Conservation (phyloP, 305 asterid species). For the Solanum hybrid region DNA sequence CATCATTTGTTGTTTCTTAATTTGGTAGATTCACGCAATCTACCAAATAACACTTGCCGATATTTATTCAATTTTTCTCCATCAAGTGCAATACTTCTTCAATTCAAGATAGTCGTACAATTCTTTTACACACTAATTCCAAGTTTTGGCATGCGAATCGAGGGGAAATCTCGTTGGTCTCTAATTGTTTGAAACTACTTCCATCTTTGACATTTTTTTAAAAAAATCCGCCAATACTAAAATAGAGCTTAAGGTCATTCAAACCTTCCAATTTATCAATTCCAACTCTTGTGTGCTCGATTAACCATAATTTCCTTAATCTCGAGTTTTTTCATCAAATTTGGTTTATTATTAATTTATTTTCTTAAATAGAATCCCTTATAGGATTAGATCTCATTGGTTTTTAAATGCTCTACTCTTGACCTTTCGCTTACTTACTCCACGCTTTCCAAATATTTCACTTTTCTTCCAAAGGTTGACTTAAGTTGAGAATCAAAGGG, state of each 20-base stretch:
- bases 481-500: neutral
- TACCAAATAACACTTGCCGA: neutral
- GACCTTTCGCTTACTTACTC: neutral
- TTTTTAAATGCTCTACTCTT: neutral
- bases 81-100: neutral
- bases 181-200: neutral
- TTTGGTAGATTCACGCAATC: neutral
- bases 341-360: too few species aligned
- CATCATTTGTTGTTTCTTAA: neutral
- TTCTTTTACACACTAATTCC: neutral
- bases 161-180: neutral
- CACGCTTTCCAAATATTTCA: neutral
- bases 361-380: neutral
- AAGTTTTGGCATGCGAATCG: neutral
- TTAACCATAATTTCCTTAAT: neutral
- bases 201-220: rapidly evolving
- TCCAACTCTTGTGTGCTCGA: neutral
- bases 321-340: neutral
- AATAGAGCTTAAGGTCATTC: neutral
- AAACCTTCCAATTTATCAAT: neutral
- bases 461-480: neutral
- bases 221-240: neutral
- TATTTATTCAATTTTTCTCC: neutral
- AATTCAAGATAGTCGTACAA: neutral
- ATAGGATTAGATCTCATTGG: neutral